phyloP scores from a whole-genome alignment of 495 filamentous ascomycete genomes.

The Trichocladium antarcticum region DNA sequence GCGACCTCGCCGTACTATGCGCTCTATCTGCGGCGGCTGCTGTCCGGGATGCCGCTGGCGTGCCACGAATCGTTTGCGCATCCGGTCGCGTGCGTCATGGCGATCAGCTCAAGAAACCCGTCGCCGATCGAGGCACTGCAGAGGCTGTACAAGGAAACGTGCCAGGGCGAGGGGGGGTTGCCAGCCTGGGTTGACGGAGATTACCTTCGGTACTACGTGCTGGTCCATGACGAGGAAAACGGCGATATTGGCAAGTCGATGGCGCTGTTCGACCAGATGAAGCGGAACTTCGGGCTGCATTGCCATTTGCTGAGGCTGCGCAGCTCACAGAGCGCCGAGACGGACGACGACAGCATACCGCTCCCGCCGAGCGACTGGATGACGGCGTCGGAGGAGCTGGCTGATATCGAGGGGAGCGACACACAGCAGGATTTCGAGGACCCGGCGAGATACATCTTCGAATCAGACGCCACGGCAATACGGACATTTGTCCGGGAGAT shows the following conservation, averaged over 20 bases:
- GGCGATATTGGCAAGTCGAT: constrained; percentile 86
- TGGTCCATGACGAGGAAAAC: constrained; percentile 92
- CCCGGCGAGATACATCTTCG: constrained; percentile 69
- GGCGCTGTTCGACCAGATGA: constrained; percentile 91
- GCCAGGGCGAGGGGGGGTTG: constrained; percentile 50
- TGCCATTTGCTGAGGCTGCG: constrained; percentile 83
- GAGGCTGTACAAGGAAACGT: constrained; percentile 67
- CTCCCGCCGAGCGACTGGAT: constrained; percentile 78
- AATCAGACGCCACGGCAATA: constrained; percentile 81
- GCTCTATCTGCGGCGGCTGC: constrained; percentile 67
- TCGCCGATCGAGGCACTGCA: constrained; percentile 74
- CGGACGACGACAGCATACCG: constrained; percentile 82
- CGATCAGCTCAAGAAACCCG: constrained; percentile 77
- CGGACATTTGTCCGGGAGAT: constrained; percentile 83
- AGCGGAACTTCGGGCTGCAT: constrained; percentile 87
- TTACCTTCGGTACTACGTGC: constrained; percentile 87
- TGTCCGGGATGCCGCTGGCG: constrained; percentile 63
- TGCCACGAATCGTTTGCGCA: constrained; percentile 90
- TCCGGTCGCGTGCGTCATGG: constrained; percentile 90
- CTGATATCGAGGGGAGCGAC: constrained; percentile 51
- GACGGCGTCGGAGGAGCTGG: constrained; percentile 74
- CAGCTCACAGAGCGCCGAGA: constrained; percentile 72
- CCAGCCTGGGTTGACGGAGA: constrained; percentile 80
- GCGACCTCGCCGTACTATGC: constrained; percentile 57
- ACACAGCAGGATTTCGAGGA: constrained; percentile 54